These are phyloP conservation scores for Myriosclerotinia scirpicola DNA, from an alignment of 2,329 filamentous ascomycete species.

Conservation along the genomic window DNA sequence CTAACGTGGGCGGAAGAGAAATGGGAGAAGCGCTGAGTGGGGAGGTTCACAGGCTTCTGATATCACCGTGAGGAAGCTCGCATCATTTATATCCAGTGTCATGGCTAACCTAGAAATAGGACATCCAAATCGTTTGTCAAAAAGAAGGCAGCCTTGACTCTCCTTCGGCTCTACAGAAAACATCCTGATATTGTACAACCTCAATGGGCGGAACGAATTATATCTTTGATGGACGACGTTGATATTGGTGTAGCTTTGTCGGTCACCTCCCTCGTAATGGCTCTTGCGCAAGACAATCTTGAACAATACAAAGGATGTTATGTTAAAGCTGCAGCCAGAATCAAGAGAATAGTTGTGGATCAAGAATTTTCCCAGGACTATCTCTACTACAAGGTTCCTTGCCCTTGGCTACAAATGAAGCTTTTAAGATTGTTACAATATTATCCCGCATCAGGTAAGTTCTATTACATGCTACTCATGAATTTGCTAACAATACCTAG, in stretches of 20 bases:
- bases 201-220: constrained; percentile 96
- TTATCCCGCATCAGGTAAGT: constrained; percentile 84
- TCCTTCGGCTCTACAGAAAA: constrained; percentile 92
- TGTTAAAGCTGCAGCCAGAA: constrained; percentile 82
- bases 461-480: constrained; percentile 3
- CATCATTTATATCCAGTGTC: background rate
- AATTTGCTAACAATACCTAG: constrained; percentile 47
- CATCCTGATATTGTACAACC: constrained; percentile 90
- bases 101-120: constrained; percentile 41
- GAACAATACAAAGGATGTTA: constrained; percentile 94
- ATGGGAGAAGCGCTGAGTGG: constrained; percentile 92
- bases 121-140: constrained; percentile 97
- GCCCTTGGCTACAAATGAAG: constrained; percentile 97
- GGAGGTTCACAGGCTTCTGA: constrained; percentile 90
- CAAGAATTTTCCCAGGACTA: constrained; percentile 89
- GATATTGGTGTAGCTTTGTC: constrained; percentile 94
- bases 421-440: constrained; percentile 89
- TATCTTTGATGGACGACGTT: constrained; percentile 96
- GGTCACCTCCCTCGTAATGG: constrained; percentile 93
- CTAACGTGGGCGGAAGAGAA: constrained; percentile 93
- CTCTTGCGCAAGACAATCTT: constrained; percentile 88
- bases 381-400: constrained; percentile 99
- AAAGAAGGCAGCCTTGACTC: constrained; percentile 94
- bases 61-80: constrained; percentile 74
- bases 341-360: constrained; percentile 90